A percentile compares a stretch with the other conserved stretches of the same genome.
These are phyloP conservation scores for Mucor plumbeus DNA, from an alignment of 371 early-diverging fungal genomes.

Conservation along the genomic window DNA sequence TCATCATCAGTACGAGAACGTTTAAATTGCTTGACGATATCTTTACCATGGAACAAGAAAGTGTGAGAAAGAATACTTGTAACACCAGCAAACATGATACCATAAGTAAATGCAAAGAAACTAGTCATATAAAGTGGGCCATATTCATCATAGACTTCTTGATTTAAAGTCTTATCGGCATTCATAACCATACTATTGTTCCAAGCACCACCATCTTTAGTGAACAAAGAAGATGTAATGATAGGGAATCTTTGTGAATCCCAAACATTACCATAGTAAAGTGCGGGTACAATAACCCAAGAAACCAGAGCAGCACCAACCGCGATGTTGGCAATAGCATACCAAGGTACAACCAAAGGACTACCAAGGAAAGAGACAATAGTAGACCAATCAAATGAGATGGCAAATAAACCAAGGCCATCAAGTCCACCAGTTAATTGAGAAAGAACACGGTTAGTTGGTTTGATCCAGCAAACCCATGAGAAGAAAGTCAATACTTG, in stretches of 20 bases:
- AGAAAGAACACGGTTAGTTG: constrained; percentile 57
- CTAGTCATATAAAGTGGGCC: constrained; percentile 73
- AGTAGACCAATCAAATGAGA: constrained; percentile 82
- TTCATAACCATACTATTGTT: constrained; percentile 60
- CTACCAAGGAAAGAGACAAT: constrained; percentile 67
- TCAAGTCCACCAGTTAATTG: constrained; percentile 67
- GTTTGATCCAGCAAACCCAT: constrained; percentile 74
- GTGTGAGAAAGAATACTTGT: constrained; percentile 70
- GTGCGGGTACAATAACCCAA: constrained; percentile 77
- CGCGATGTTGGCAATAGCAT: constrained; percentile 72
- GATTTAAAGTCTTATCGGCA: constrained; percentile 64
- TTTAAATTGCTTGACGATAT: constrained; percentile 62
- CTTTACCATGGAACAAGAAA: constrained; percentile 64
- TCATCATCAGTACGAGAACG: constrained; percentile 60
- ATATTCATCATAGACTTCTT: constrained; percentile 64
- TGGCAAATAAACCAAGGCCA: constrained; percentile 72
- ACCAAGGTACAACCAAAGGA: constrained; percentile 77
- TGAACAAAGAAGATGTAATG: constrained; percentile 42
- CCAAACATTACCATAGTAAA: constrained; percentile 74
- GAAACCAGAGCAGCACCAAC: constrained; percentile 70
- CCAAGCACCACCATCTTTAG: constrained; percentile 58
- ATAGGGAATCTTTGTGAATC: constrained; percentile 70
- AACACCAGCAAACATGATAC: constrained; percentile 68
- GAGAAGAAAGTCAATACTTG: constrained; percentile 74
- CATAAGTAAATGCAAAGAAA: constrained; percentile 65